Evolutionary conservation across 2,329 filamentous ascomycete species (phyloP), one percentile per base, ranked within the genome.

Genomic region (Colletotrichum theobromicola): DNA sequence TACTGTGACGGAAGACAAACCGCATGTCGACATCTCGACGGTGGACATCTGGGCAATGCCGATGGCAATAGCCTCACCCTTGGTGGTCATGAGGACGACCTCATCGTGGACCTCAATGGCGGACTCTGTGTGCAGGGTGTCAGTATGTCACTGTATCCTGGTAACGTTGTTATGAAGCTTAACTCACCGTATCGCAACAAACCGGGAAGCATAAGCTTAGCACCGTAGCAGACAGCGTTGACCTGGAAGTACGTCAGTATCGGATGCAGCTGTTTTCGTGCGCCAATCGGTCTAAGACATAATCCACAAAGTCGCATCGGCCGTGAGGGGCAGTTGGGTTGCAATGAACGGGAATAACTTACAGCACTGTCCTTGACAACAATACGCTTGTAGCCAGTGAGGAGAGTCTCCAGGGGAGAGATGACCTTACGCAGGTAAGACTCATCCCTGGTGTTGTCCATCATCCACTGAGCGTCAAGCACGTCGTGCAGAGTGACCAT

Each of bases 41-140:
- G 96, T 98, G 50, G 95, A 98, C 97, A 99, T 99, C 85, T 98
- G 95, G 21, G 97, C 95, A 81, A 98, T 98, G 81, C 94, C 97
- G 76, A 99, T 91, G 74, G 97, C 97, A 82, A 99, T 98, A 58
- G 97, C 97, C 88, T 99, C 97, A 81, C 97, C 97, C 91, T 99
- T 99, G 82, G 97, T 98, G 72, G 97, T 98, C 93, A 99, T 98
- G 75, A 99, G 89, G 46, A 99, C 95, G 81, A 98, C 93, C 87
- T 99, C 97, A 85, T 99, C 97, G 83, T 98, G 93, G 77, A 97
- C 92, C 85, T 98, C 95, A 83, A 98, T 98, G 77, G 91, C 94
- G 79, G 93, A 88, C 89, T 98, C 96, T 94, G 82, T 94, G 82
- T 76, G 28, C n/a, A 78, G 63, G 6, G 46, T 42, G 26, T 75